Percentiles rank a stretch among this genome's conserved stretches.
phyloP scores from a whole-genome alignment of 1,284 basidiomycete genomes.

The Amylostereum areolatum region DNA sequence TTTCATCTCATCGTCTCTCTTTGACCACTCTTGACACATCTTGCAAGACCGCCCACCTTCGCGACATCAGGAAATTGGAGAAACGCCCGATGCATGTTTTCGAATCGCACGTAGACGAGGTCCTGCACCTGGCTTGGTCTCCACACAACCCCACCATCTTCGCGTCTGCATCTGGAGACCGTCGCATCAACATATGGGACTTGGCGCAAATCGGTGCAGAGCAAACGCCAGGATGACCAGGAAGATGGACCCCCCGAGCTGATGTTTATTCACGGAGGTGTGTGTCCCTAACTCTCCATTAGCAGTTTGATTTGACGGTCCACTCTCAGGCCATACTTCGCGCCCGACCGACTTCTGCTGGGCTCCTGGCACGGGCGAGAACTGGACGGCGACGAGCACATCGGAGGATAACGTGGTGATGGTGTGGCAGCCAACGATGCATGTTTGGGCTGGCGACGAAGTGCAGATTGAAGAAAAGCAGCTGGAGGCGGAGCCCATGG shows the following conservation, averaged over 20 bases:
- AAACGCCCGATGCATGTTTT: slow-evolving; percentile 80
- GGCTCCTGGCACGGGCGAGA: slow-evolving; percentile 71
- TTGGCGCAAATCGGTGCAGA: slow-evolving; percentile 89
- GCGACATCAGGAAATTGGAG: slow-evolving; percentile 83
- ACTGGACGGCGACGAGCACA: slow-evolving; percentile 73
- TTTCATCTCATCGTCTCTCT: too few relatives aligned
- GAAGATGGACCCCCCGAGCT: slow-evolving; percentile 96
- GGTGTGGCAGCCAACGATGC: slow-evolving; percentile 86
- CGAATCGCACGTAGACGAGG: slow-evolving; percentile 92
- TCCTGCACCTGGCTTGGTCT: slow-evolving; percentile 92
- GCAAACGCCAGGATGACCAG: slow-evolving; percentile 95
- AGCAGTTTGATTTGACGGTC: slow-evolving; percentile 4
- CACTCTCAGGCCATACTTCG: slow-evolving; percentile 61
- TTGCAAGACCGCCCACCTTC: slow-evolving; percentile 77
- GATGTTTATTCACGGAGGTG: slow-evolving; percentile 88
- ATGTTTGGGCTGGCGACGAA: slow-evolving; percentile 80
- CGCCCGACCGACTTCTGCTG: slow-evolving; percentile 81
- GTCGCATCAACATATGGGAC: slow-evolving; percentile 96
- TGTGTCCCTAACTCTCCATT: slow-evolving; percentile 10
- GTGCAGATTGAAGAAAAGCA: slow-evolving; percentile 74
- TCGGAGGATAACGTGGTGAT: slow-evolving; percentile 86
- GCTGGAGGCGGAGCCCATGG: slow-evolving; percentile 71
- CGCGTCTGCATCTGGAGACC: slow-evolving; percentile 88
- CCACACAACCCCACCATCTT: slow-evolving; percentile 90
- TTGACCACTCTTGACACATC: neutral